These are phyloP conservation scores for Iris macrosiphon DNA, from an alignment of 106 monocot genomes.

Conservation along the genomic window DNA sequence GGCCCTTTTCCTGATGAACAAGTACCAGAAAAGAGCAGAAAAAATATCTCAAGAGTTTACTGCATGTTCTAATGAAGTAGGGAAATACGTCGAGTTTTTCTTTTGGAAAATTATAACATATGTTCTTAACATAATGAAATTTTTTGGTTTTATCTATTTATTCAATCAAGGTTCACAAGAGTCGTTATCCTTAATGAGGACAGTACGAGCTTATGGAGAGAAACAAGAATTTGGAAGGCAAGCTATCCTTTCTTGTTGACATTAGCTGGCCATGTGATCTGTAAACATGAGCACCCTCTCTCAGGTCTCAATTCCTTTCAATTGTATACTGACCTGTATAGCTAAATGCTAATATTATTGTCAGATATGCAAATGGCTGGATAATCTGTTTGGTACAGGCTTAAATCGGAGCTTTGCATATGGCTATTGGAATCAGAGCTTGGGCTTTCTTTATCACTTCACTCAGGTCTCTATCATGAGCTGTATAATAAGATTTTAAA, in stretches of 20 bases:
- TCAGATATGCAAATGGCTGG: conserved; percentile 72
- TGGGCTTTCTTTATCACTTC: conserved; percentile 78
- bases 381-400: conserved; percentile 56
- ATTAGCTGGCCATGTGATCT: neutral
- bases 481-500: too few relatives aligned
- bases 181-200: conserved; percentile 65
- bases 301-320: neutral
- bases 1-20: conserved; percentile 12
- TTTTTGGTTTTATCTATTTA: neutral
- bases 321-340: neutral
- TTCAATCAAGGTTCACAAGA: conserved; percentile 94
- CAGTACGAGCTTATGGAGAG: conserved; percentile 91
- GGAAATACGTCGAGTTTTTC: too few relatives aligned
- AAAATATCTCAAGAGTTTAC: conserved; percentile 75
- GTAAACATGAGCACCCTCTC: neutral
- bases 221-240: conserved; percentile 75
- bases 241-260: neutral
- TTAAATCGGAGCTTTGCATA: conserved; percentile 73
- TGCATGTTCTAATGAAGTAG: conserved; percentile 85
- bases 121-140: too few relatives aligned
- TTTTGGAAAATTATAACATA: too few relatives aligned
- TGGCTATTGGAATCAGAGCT: conserved; percentile 81
- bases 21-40: conserved; percentile 84
- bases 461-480: conserved; percentile 87
- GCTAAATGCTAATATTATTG: neutral